These are phyloP conservation scores for Cutaneotrichosporon spelunceum DNA, from an alignment of 1,284 basidiomycete species.

Conservation along the genomic window DNA sequence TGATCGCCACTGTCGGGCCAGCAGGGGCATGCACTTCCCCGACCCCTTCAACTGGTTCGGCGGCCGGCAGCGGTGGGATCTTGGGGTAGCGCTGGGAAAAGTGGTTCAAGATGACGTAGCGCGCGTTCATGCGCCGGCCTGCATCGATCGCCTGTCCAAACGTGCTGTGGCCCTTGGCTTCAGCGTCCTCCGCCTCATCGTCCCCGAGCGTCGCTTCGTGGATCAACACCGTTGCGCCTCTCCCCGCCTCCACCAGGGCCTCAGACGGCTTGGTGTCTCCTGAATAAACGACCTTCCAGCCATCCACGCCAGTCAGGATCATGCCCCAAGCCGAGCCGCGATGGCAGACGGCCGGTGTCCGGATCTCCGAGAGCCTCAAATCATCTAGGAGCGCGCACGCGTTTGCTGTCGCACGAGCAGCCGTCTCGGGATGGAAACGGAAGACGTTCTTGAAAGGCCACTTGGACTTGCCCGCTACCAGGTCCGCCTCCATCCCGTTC, in stretches of 20 bases:
- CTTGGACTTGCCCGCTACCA: constrained; percentile 20
- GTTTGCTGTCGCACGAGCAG: neutral
- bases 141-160: constrained; percentile 80
- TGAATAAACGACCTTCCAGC: constrained; percentile 79
- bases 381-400: constrained; percentile 20
- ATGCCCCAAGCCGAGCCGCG: constrained; percentile 67
- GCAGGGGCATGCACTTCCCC: neutral
- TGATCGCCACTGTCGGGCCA: constrained; percentile 61
- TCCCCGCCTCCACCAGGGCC: constrained; percentile 64
- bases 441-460: constrained; percentile 29
- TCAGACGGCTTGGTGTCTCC: constrained; percentile 82
- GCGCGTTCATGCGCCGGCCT: constrained; percentile 74
- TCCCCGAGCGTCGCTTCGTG: constrained; percentile 90
- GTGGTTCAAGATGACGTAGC: constrained; percentile 82
- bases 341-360: constrained; percentile 70
- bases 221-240: constrained; percentile 74
- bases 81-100: constrained; percentile 94
- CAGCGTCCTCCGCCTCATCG: constrained; percentile 68
- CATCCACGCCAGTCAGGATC: constrained; percentile 64
- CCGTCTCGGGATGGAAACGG: constrained; percentile 9
- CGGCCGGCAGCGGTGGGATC: constrained; percentile 58
- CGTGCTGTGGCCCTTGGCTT: constrained; percentile 79
- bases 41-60: constrained; percentile 9
- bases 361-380: constrained; percentile 51
- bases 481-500: constrained; percentile 15